Percentiles rank a stretch among this genome's conserved stretches.
Evolutionary conservation across 805 yeast species (phyloP).

Genomic region (Nakazawaea molendinolei): DNA sequence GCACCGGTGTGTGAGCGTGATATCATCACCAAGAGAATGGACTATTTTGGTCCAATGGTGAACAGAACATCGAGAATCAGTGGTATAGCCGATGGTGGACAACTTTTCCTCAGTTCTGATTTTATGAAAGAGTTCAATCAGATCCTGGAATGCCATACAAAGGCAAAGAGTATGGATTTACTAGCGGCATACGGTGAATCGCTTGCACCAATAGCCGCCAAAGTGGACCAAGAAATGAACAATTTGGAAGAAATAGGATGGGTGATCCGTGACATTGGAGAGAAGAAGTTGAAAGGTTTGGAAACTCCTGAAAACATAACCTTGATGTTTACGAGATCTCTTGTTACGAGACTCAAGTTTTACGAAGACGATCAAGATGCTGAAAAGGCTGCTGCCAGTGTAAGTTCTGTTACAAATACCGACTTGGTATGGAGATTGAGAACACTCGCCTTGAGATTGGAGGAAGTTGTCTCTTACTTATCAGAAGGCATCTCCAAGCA

Average conservation of each 20-base stretch:
- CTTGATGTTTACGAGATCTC: constrained; percentile 61
- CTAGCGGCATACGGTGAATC: constrained; percentile 38
- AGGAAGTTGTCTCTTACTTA: constrained; percentile 45
- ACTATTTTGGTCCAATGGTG: constrained; percentile 98
- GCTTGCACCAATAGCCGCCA: constrained; percentile 36
- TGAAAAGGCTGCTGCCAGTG: constrained; percentile 16
- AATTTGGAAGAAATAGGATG: constrained; percentile 67
- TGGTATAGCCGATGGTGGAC: constrained; percentile 98
- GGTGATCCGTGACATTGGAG: constrained; percentile 66
- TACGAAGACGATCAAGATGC: constrained; percentile 22
- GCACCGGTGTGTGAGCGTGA: constrained; percentile 93
- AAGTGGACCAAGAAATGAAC: constrained; percentile 58
- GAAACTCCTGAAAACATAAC: constrained; percentile 90
- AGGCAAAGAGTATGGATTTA: constrained; percentile 26
- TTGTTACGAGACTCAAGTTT: constrained; percentile 53
- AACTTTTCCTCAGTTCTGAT: constrained; percentile 80
- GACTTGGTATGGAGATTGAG: constrained; percentile 35
- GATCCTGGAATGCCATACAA: constrained; percentile 41
- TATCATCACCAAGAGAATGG: constrained; percentile 95
- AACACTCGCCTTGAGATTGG: constrained; percentile 48
- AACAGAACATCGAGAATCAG: constrained; percentile 90
- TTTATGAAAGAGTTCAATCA: constrained; percentile 66
- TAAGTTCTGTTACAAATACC: constrained; percentile 23
- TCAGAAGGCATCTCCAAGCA: constrained; percentile 32
- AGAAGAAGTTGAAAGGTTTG: constrained; percentile 84